A percentile compares a stretch with the other conserved stretches of the same genome.
Evolutionary conservation across 257 asterid species (phyloP).

Genomic region (Jaltomata sinuosa): DNA sequence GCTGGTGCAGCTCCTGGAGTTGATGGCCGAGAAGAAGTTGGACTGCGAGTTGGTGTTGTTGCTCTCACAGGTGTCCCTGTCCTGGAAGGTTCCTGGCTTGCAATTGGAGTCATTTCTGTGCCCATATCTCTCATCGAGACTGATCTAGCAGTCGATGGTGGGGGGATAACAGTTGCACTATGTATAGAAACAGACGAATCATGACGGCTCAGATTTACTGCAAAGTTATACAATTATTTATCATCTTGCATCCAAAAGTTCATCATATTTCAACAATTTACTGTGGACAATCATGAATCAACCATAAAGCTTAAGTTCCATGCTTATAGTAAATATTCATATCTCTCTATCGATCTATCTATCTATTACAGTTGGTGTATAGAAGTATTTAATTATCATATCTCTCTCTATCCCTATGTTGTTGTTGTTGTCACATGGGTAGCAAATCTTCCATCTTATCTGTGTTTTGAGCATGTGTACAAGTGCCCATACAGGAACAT

Average conservation of each 20-base stretch:
- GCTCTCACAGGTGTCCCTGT: constrained; percentile 18
- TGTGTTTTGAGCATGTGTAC: neutral
- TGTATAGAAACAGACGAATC: constrained; percentile 29
- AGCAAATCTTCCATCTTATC: neutral
- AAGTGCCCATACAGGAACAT: neutral
- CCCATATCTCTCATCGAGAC: constrained; percentile 8
- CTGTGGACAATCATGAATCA: neutral
- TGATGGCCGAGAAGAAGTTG: constrained; percentile 15
- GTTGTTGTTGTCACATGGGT: neutral
- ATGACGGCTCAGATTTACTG: constrained; percentile 32
- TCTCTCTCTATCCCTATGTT: too few species aligned
- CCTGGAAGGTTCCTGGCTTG: constrained; percentile 17
- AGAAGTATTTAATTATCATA: neutral
- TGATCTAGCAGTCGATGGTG: constrained; percentile 26
- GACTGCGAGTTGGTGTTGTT: constrained; percentile 16
- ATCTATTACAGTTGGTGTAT: neutral
- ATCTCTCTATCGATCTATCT: neutral
- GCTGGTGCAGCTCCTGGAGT: constrained; percentile 14
- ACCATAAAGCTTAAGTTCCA: neutral
- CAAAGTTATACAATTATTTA: neutral
- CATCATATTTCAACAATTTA: neutral
- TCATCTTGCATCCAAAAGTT: neutral
- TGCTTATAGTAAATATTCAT: neutral
- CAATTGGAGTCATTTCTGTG: constrained; percentile 16
- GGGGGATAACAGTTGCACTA: constrained; percentile 22